Evolutionary conservation across 2,329 filamentous ascomycete genomes (phyloP).

Genomic region (Scolecobasidium constrictum): DNA sequence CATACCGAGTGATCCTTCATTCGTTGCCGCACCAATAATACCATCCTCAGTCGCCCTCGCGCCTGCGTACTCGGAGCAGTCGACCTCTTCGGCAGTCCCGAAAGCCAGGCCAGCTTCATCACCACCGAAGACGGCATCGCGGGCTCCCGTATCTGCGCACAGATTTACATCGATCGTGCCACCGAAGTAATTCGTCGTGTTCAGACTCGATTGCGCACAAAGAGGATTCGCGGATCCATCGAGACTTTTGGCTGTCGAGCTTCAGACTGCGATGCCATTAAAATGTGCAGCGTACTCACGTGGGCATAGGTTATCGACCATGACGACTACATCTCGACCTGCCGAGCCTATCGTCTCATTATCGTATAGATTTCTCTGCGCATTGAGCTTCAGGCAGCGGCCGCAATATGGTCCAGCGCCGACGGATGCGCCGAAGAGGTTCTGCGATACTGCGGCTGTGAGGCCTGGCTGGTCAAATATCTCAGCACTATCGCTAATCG

Average conservation of each 20-base stretch:
- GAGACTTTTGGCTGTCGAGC: neutral
- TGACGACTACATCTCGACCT: constrained; percentile 26
- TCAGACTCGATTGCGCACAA: constrained; percentile 23
- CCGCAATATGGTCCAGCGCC: constrained; percentile 28
- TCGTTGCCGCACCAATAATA: no score
- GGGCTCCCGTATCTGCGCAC: constrained; percentile 27
- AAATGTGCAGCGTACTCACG: constrained; percentile 2
- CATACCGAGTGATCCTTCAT: no score
- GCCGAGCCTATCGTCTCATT: constrained; percentile 11
- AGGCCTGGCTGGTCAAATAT: constrained; percentile 12
- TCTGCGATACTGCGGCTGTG: constrained; percentile 26
- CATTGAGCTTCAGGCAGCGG: constrained; percentile 25
- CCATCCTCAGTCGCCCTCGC: no score
- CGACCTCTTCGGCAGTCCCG: constrained; percentile 22
- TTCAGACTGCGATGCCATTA: neutral
- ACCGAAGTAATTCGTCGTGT: constrained; percentile 26
- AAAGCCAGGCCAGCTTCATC: constrained; percentile 20
- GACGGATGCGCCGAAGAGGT: constrained; percentile 26
- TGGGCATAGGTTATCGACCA: constrained; percentile 31
- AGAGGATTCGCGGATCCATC: constrained; percentile 24
- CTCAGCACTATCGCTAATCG: neutral
- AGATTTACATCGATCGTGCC: constrained; percentile 31
- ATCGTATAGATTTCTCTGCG: no score
- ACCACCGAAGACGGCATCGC: constrained; percentile 24
- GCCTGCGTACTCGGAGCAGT: neutral